Percentiles rank a stretch among this genome's conserved stretches.
These are phyloP conservation scores for Tanacetum coccineum DNA, from an alignment of 129 eudicot species.

Conservation along the genomic window DNA sequence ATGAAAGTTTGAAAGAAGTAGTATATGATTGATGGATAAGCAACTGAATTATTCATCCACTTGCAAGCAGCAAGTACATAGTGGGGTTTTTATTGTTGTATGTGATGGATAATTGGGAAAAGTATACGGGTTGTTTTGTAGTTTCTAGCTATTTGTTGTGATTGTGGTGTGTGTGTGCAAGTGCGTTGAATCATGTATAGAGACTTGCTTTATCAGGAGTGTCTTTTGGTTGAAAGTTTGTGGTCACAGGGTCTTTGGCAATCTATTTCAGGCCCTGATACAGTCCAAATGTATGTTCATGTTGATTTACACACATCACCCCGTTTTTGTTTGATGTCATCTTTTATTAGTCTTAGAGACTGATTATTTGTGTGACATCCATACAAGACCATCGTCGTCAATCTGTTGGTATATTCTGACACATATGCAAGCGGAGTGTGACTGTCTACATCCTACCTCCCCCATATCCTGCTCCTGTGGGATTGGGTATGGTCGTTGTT, in stretches of 20 bases:
- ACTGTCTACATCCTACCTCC: neutral
- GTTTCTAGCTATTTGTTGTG: neutral
- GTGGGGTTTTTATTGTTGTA: neutral
- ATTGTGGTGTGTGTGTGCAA: neutral
- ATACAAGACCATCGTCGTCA: neutral
- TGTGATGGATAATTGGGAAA: neutral
- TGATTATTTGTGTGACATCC: neutral
- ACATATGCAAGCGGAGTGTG: neutral
- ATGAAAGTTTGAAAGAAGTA: no score
- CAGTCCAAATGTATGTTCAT: neutral
- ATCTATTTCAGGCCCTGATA: neutral
- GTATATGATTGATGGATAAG: no score
- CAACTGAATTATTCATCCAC: neutral
- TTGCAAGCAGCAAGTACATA: neutral
- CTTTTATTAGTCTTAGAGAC: neutral
- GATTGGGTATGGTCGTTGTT: no score
- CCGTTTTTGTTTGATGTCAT: neutral
- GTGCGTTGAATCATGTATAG: neutral
- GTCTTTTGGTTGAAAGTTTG: neutral
- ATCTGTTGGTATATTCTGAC: no score
- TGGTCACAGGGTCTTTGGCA: neutral
- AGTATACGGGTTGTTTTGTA: neutral
- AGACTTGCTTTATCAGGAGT: neutral
- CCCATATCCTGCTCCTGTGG: no score
- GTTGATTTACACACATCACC: neutral